phyloP scores from a whole-genome alignment of 1,139 yeast genomes.

The Geotrichum restrictum region DNA sequence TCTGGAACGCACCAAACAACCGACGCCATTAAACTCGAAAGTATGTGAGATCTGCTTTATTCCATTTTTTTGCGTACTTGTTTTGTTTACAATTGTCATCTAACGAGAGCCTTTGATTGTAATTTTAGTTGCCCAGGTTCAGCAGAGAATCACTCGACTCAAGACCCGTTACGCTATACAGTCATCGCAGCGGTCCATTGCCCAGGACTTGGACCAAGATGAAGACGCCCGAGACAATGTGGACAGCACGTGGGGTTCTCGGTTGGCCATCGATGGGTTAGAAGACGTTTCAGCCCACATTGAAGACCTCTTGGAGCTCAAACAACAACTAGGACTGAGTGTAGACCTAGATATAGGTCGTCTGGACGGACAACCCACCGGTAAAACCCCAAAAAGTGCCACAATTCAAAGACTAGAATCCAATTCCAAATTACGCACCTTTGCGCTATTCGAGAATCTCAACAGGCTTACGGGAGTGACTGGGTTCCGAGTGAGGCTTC shows the following conservation, averaged over 20 bases:
- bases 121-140: constrained; percentile 8
- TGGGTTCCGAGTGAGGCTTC: constrained; percentile 13
- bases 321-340: not conserved
- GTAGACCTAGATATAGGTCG: too few species aligned
- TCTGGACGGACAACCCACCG: too few species aligned
- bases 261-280: too few species aligned
- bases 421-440: not conserved
- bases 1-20: too few species aligned
- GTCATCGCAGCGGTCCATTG: not conserved
- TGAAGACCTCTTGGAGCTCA: not conserved
- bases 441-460: constrained; percentile 5
- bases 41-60: not conserved
- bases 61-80: not conserved
- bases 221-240: not conserved
- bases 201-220: not conserved
- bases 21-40: not conserved
- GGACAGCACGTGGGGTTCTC: too few species aligned
- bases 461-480: constrained; percentile 16
- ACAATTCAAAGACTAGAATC: too few species aligned
- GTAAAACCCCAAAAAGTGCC: too few species aligned
- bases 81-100: too few species aligned
- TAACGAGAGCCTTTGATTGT: too few species aligned
- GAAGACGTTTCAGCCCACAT: not conserved
- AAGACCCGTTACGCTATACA: not conserved
- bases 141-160: not conserved